Percentiles rank a stretch among this genome's conserved stretches.
These are phyloP conservation scores for Puccinia triticina DNA, from an alignment of 1,284 basidiomycete genomes.

Conservation along the genomic window DNA sequence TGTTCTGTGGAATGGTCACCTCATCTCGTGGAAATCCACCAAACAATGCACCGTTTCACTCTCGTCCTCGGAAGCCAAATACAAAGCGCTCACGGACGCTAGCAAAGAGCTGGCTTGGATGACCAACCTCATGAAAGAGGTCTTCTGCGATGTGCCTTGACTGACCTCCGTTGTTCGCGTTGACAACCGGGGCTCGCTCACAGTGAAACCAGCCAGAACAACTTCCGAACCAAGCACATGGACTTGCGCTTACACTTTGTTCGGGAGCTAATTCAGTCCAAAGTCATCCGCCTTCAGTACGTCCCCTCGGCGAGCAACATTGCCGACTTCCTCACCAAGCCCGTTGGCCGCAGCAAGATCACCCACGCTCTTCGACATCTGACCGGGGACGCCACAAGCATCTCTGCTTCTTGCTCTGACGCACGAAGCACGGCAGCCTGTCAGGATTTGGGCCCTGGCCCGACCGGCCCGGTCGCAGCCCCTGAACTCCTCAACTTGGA, in stretches of 20 bases:
- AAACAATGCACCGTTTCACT: background rate
- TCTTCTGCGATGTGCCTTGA: background rate
- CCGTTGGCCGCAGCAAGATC: background rate
- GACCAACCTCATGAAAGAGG: background rate
- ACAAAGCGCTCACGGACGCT: background rate
- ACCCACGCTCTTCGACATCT: too few species aligned
- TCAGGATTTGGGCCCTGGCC: too few species aligned
- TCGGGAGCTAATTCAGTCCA: background rate
- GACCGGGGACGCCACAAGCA: too few species aligned
- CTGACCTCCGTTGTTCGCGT: background rate
- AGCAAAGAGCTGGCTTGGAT: background rate
- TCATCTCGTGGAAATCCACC: constrained; percentile 9
- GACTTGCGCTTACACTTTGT: background rate
- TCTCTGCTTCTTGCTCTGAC: too few species aligned
- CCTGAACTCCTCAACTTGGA: too few species aligned
- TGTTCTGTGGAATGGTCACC: background rate
- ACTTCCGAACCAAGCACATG: background rate
- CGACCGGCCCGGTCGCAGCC: too few species aligned
- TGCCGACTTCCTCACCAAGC: background rate
- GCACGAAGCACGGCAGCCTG: too few species aligned
- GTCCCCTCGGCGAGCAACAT: background rate
- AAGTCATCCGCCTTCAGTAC: background rate
- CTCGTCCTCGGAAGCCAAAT: background rate
- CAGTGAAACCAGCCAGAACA: background rate
- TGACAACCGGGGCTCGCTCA: background rate